Conservation (phyloP, 176 grass and related monocot species). For the Poa pratensis region DNA sequence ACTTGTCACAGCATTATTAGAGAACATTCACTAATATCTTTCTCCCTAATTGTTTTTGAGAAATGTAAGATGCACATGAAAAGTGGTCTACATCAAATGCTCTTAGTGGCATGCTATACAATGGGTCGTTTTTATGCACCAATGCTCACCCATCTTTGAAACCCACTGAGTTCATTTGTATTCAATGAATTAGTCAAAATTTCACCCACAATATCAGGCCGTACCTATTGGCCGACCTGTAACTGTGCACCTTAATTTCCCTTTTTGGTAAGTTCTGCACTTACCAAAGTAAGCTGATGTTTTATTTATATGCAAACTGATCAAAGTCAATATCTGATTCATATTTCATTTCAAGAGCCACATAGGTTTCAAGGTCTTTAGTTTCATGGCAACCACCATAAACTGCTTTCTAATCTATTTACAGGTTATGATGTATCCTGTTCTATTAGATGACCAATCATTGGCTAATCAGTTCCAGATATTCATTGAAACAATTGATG, state of each 20-base stretch:
- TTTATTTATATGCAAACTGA: constrained; percentile 37
- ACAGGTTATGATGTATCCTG: constrained; percentile 89
- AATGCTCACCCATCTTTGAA: background rate
- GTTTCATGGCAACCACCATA: constrained; percentile 30
- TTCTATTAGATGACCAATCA: constrained; percentile 73
- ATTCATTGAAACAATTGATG: constrained; percentile 89
- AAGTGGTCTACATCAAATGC: constrained; percentile 19
- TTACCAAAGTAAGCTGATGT: constrained; percentile 21
- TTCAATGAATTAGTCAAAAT: constrained; percentile 26
- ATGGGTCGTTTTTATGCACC: background rate
- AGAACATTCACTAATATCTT: constrained; percentile 11
- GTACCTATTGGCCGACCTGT: background rate
- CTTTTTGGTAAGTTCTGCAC: background rate
- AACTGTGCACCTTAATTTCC: constrained; percentile 5
- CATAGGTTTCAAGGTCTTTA: constrained; percentile 2
- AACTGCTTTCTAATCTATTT: constrained; percentile 28
- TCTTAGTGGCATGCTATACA: background rate
- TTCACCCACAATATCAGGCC: background rate
- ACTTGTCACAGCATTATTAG: background rate
- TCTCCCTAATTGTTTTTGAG: constrained; percentile 29
- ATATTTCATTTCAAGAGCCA: constrained; percentile 26
- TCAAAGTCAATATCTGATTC: constrained; percentile 9
- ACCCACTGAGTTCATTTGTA: background rate
- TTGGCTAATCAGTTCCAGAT: constrained; percentile 86
- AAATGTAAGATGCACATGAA: constrained; percentile 12